Conservation (phyloP, 805 yeast genomes). For the Wickerhamiella sergipiensis region DNA sequence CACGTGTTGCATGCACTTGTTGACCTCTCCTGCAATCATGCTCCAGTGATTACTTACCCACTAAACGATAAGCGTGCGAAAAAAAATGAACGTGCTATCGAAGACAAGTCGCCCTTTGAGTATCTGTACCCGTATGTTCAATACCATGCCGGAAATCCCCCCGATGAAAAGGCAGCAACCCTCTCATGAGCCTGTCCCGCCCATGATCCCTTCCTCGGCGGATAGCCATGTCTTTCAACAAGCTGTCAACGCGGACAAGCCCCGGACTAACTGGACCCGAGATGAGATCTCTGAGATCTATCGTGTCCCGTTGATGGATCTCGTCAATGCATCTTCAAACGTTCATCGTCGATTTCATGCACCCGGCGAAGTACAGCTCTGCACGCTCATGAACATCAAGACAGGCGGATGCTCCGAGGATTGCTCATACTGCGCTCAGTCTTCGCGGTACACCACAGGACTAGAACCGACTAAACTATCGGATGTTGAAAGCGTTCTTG, state of each 20-base stretch:
- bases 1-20: not conserved
- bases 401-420: conserved; percentile 76
- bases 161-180: not conserved
- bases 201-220: not conserved
- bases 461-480: conserved; percentile 56
- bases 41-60: not conserved
- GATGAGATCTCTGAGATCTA: conserved; percentile 48
- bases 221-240: not conserved
- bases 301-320: conserved; percentile 49
- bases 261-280: conserved; percentile 37
- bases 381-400: conserved; percentile 62
- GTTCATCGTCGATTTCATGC: conserved; percentile 58
- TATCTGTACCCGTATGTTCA: not conserved
- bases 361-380: conserved; percentile 56
- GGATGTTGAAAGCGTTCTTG: conserved; percentile 45
- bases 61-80: not conserved
- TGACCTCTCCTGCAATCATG: not conserved
- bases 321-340: conserved; percentile 44
- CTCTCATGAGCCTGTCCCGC: not conserved
- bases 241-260: not conserved
- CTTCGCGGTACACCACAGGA: conserved; percentile 55
- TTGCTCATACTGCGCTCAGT: conserved; percentile 71
- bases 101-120: not conserved
- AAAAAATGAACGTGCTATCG: not conserved
- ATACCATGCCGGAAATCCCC: not conserved